phyloP scores from a whole-genome alignment of 2,329 filamentous ascomycete species.

The Alternaria consortialis region DNA sequence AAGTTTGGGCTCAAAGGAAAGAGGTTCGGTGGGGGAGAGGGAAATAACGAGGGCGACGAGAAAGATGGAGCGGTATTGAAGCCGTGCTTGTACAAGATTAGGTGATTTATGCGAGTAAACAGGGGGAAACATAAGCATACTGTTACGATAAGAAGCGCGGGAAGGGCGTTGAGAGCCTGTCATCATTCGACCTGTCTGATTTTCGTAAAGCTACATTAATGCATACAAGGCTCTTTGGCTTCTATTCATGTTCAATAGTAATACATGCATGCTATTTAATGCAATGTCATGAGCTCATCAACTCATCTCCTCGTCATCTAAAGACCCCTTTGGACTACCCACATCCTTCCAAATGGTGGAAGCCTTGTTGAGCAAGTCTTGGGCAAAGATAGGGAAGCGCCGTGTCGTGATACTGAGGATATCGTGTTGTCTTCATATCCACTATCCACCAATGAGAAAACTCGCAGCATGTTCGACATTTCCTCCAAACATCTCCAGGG shows the following conservation, averaged over 20 bases:
- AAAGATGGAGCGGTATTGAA: slow-evolving; percentile 80
- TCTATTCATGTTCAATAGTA: slow-evolving; percentile 11
- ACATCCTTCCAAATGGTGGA: not conserved
- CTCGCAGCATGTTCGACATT: slow-evolving; percentile 90
- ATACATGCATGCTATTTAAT: slow-evolving; percentile 15
- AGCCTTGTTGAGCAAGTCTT: not conserved
- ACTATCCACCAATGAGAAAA: slow-evolving; percentile 66
- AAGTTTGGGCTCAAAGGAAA: slow-evolving; percentile 33
- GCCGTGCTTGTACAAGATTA: slow-evolving; percentile 94
- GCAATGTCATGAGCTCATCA: slow-evolving; percentile 21
- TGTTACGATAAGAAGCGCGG: not conserved
- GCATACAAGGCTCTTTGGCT: not conserved
- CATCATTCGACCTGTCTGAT: not conserved
- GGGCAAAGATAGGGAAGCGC: not conserved
- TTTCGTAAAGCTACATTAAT: not conserved
- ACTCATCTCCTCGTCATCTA: slow-evolving; percentile 10
- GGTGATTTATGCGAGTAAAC: slow-evolving; percentile 45
- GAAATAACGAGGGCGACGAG: slow-evolving; percentile 59
- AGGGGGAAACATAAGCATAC: not conserved
- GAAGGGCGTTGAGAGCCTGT: not conserved
- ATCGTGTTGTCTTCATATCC: not conserved
- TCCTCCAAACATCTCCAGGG: slow-evolving; percentile 82
- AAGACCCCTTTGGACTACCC: not conserved
- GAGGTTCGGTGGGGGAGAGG: slow-evolving; percentile 13
- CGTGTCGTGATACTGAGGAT: not conserved